Evolutionary conservation across 2,329 filamentous ascomycete species (phyloP).

Genomic region (Penicillium sp.): DNA sequence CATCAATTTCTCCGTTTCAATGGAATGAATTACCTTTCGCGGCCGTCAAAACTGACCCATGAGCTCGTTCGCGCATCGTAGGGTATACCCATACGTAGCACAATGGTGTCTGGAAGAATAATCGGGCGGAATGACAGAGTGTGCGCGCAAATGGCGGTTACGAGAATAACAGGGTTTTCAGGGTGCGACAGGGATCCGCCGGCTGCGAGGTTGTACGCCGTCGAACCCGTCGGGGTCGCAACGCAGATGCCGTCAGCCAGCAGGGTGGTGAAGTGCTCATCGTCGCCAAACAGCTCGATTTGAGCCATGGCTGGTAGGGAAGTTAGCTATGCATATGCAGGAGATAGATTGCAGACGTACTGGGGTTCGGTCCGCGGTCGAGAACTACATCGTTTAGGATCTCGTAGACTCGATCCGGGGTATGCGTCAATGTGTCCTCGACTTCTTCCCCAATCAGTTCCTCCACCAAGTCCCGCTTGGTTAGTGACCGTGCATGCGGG

Average conservation of each 20-base stretch:
- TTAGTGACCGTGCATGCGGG: conserved; percentile 26
- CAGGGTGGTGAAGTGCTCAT: conserved; percentile 91
- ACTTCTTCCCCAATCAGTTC: conserved; percentile 83
- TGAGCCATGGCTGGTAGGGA: conserved; percentile 69
- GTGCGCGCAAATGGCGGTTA: conserved; percentile 91
- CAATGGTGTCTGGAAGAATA: conserved; percentile 92
- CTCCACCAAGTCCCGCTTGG: conserved; percentile 69
- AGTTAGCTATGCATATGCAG: conserved; percentile 12
- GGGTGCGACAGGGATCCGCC: conserved; percentile 94
- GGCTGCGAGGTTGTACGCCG: conserved; percentile 90
- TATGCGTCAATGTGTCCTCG: conserved; percentile 79
- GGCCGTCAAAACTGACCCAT: conserved; percentile 97
- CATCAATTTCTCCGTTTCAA: not conserved
- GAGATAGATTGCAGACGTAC: conserved; percentile 48
- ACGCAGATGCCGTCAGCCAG: conserved; percentile 91
- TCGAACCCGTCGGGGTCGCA: conserved; percentile 89
- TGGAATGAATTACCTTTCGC: conserved; percentile 58
- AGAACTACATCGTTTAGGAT: conserved; percentile 97
- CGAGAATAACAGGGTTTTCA: conserved; percentile 91
- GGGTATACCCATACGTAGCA: conserved; percentile 86
- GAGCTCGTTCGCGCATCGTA: conserved; percentile 84
- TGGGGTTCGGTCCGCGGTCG: conserved; percentile 87
- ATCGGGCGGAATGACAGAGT: conserved; percentile 95
- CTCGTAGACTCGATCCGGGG: conserved; percentile 76
- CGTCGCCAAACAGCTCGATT: conserved; percentile 88